Base-by-base conservation (phyloP, 225 moss, liverwort and hornwort genomes). In the Thuidium tamariscinum region DNA sequence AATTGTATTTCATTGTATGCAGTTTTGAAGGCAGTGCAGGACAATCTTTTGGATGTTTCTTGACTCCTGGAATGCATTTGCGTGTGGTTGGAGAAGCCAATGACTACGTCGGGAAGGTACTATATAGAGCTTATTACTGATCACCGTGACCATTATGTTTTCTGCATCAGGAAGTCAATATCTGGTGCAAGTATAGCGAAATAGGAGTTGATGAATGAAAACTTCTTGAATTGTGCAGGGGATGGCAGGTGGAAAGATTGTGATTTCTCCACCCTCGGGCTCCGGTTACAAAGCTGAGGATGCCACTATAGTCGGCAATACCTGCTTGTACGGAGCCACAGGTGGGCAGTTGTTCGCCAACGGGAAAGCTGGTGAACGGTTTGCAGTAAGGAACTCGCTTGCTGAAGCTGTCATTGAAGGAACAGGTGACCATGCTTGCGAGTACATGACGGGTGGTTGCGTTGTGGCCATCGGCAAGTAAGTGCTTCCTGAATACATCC, bases 371-470 rank as follows among this genome's bases (percentile, higher is more conserved):
- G 99, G 99, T 54, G 99, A 99, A 91, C 90, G 99, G 73, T 99
- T 99, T 88, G 97, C 99, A n/a, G 99, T 99, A 22, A 93, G 99
- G 73, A 99, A 99, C 82, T 99, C 99, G 68, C 80, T 95, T 82
- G 99, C 97, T 56, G 96, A 96, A 90, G 97, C 97, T 55, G 99
- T 99, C 54, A 90, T 99, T 66, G 99, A 99, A 96, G 99, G 99
- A 76, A 64, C 94, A 51, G 99, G 99, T 7, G 99, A 99, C 85
- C 99, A 99, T 79, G 91, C 95, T 76, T 99, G 99, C 91, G 99
- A 99, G 81, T 99, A 99, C 81, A 99, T 99, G 97, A 99, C 97
- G 54, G 99, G 99, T 67, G 99, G 99, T 85, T 99, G 99, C 85
- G 66, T 99, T 36, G 96, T 99, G 52, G 94, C 94, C 44, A 91